phyloP scores from a whole-genome alignment of 2,329 filamentous ascomycete genomes.

The Fusarium transvaalense region DNA sequence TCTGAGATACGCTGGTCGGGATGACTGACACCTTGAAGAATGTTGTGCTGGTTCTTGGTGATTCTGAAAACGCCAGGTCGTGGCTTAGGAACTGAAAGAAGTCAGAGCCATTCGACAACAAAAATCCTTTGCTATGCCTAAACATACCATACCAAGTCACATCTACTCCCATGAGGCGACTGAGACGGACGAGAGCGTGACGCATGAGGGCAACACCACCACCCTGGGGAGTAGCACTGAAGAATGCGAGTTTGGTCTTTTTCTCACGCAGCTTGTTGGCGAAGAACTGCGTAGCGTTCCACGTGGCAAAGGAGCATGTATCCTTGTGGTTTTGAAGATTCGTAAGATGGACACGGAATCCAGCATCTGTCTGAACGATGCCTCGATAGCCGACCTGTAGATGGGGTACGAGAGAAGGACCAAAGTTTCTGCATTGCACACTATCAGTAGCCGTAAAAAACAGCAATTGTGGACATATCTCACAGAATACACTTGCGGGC shows the following conservation, averaged over 20 bases:
- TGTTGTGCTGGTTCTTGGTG: conserved; percentile 91
- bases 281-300: conserved; percentile 73
- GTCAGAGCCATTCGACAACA: background rate
- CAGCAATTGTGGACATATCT: conserved; percentile 41
- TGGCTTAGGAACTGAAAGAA: conserved; percentile 75
- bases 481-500: conserved; percentile 82
- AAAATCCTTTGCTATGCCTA: background rate
- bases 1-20: conserved; percentile 72
- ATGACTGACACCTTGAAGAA: conserved; percentile 81
- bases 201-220: conserved; percentile 86
- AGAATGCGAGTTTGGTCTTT: conserved; percentile 79
- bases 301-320: conserved; percentile 72
- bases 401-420: conserved; percentile 77
- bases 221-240: conserved; percentile 85
- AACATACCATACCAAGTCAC: conserved; percentile 76
- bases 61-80: conserved; percentile 83
- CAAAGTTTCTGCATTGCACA: conserved; percentile 69
- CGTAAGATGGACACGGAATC: conserved; percentile 71
- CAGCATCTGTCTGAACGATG: conserved; percentile 77
- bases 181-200: conserved; percentile 80
- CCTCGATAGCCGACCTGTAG: conserved; percentile 76
- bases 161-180: conserved; percentile 74
- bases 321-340: conserved; percentile 68
- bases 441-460: background rate
- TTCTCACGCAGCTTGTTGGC: conserved; percentile 71